These are phyloP conservation scores for Candida broadrunensis DNA, from an alignment of 805 yeast species.

Conservation along the genomic window DNA sequence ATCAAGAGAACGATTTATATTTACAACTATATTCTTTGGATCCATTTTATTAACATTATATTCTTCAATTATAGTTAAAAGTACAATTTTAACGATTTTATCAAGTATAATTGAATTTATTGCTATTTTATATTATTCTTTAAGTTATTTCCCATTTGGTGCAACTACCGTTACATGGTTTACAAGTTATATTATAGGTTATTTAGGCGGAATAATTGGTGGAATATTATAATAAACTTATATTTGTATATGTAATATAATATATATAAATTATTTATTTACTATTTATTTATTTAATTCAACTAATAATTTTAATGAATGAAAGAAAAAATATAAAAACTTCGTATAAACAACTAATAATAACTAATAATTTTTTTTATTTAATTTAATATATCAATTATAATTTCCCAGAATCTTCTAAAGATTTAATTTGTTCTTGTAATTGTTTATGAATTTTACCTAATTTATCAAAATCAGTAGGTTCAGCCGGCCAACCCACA, in stretches of 20 bases:
- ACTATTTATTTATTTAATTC: too few relatives aligned
- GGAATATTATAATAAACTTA: constrained; percentile 23
- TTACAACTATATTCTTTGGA: constrained; percentile 77
- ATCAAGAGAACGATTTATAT: constrained; percentile 73
- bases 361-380: too few relatives aligned
- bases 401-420: not conserved
- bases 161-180: constrained; percentile 65
- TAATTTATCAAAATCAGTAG: constrained; percentile 70
- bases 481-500: constrained; percentile 94
- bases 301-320: too few relatives aligned
- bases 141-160: constrained; percentile 96
- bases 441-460: constrained; percentile 65
- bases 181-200: constrained; percentile 42
- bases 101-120: constrained; percentile 75
- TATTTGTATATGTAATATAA: not conserved
- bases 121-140: constrained; percentile 85
- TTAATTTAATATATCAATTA: too few relatives aligned
- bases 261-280: too few relatives aligned
- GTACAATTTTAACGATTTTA: constrained; percentile 72
- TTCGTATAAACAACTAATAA: too few relatives aligned
- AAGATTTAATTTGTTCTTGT: constrained; percentile 1
- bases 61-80: constrained; percentile 63
- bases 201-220: constrained; percentile 47
- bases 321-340: too few relatives aligned
- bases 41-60: constrained; percentile 76